Evolutionary conservation across 2,329 filamentous ascomycete genomes (phyloP).

Genomic region (Aspergillus novofumigatus): DNA sequence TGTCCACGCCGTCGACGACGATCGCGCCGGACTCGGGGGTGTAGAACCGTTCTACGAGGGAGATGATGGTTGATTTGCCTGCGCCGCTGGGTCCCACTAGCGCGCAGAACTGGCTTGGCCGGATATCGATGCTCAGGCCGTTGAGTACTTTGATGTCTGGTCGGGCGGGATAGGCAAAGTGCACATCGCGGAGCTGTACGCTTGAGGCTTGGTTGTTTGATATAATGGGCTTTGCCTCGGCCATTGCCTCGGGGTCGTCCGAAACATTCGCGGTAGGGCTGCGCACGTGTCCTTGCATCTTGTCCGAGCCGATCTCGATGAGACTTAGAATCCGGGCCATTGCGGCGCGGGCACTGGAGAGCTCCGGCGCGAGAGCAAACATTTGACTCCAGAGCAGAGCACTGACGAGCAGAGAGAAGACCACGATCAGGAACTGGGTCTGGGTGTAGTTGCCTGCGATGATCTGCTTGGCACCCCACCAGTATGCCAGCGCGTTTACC

Average conservation of each 20-base stretch:
- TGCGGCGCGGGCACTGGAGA: slow-evolving; percentile 63
- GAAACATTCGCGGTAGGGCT: slow-evolving; percentile 6
- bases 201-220: slow-evolving; percentile 29
- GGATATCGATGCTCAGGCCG: slow-evolving; percentile 53
- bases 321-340: slow-evolving; percentile 53
- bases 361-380: slow-evolving; percentile 69
- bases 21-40: slow-evolving; percentile 48
- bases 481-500: slow-evolving; percentile 72
- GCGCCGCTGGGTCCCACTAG: slow-evolving; percentile 66
- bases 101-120: slow-evolving; percentile 39
- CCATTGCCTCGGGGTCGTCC: slow-evolving; percentile 22
- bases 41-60: slow-evolving; percentile 54
- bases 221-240: slow-evolving; percentile 14
- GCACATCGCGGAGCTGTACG: slow-evolving; percentile 57
- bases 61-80: slow-evolving; percentile 64
- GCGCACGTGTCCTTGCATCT: slow-evolving; percentile 24
- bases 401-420: slow-evolving; percentile 66
- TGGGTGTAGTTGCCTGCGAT: slow-evolving; percentile 61
- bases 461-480: slow-evolving; percentile 73
- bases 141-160: slow-evolving; percentile 57
- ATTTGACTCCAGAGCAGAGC: slow-evolving; percentile 71
- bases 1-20: slow-evolving; percentile 49
- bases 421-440: slow-evolving; percentile 69
- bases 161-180: slow-evolving; percentile 63
- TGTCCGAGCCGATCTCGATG: slow-evolving; percentile 34